These are phyloP conservation scores for Adansonia gregorii DNA, from an alignment of 441 rosid species.

Conservation along the genomic window DNA sequence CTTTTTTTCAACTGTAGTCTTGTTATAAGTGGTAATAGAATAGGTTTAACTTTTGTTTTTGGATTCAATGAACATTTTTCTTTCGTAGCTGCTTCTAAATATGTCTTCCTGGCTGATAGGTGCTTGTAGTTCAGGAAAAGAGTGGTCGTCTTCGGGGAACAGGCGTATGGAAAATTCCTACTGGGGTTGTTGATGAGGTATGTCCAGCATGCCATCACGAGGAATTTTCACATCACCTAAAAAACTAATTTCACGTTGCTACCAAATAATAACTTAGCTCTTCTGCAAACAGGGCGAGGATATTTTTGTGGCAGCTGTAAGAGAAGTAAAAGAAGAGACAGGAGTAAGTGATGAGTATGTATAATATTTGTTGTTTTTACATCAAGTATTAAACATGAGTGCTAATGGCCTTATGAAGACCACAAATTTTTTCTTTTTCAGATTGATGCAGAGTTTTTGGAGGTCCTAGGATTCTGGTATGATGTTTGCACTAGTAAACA, in stretches of 20 bases:
- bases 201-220: background rate
- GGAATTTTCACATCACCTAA: background rate
- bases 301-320: slow-evolving; percentile 57
- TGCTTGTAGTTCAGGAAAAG: slow-evolving; percentile 86
- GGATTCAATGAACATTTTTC: background rate
- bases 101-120: slow-evolving; percentile 40
- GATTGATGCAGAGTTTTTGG: slow-evolving; percentile 74
- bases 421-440: slow-evolving; percentile 39
- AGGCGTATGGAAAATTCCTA: slow-evolving; percentile 91
- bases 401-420: slow-evolving; percentile 23
- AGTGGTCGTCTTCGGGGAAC: slow-evolving; percentile 56
- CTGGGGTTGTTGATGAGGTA: slow-evolving; percentile 91
- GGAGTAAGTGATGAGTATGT: slow-evolving; percentile 54
- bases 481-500: slow-evolving; percentile 14
- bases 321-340: slow-evolving; percentile 95
- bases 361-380: slow-evolving; percentile 5
- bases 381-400: background rate
- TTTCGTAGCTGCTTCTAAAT: slow-evolving; percentile 22
- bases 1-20: background rate
- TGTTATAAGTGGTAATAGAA: background rate
- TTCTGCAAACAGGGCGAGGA: slow-evolving; percentile 69
- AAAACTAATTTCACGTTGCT: background rate
- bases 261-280: slow-evolving; percentile 19
- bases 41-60: slow-evolving; percentile 6
- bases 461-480: slow-evolving; percentile 80